These are phyloP conservation scores for Prunus mongolica DNA, from an alignment of 306 rosid genomes.

Conservation along the genomic window DNA sequence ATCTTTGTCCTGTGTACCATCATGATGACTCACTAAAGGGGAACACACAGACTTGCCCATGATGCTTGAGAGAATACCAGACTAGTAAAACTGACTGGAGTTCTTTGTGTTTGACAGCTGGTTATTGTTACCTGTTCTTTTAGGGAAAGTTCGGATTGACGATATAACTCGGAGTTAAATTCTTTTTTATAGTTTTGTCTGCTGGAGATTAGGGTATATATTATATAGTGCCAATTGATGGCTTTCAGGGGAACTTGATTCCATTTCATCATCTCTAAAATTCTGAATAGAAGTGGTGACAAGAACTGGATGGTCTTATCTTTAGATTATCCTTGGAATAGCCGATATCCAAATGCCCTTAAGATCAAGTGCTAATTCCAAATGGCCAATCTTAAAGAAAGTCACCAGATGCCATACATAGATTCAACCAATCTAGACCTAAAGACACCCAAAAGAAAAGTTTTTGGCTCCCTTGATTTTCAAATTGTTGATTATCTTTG, in stretches of 20 bases:
- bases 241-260: slow-evolving; percentile 41
- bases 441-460: neutral
- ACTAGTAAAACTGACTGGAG: neutral
- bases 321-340: slow-evolving; percentile 23
- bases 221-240: slow-evolving; percentile 23
- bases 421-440: slow-evolving; percentile 14
- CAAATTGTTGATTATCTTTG: slow-evolving; percentile 16
- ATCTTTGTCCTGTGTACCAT: neutral
- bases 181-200: neutral
- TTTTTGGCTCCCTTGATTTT: neutral
- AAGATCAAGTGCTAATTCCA: slow-evolving; percentile 8
- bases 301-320: slow-evolving; percentile 8
- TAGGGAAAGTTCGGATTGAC: neutral
- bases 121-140: neutral
- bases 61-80: neutral
- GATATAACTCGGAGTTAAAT: neutral
- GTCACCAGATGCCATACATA: slow-evolving; percentile 12
- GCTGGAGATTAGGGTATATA: slow-evolving; percentile 7
- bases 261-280: slow-evolving; percentile 15
- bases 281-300: neutral
- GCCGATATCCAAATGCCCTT: slow-evolving; percentile 3
- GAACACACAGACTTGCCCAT: neutral
- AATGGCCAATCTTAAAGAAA: slow-evolving; percentile 13
- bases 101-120: neutral
- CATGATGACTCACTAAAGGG: neutral